These are phyloP conservation scores for Tetracladium marchalianum DNA, from an alignment of 495 filamentous ascomycete genomes.

Conservation along the genomic window DNA sequence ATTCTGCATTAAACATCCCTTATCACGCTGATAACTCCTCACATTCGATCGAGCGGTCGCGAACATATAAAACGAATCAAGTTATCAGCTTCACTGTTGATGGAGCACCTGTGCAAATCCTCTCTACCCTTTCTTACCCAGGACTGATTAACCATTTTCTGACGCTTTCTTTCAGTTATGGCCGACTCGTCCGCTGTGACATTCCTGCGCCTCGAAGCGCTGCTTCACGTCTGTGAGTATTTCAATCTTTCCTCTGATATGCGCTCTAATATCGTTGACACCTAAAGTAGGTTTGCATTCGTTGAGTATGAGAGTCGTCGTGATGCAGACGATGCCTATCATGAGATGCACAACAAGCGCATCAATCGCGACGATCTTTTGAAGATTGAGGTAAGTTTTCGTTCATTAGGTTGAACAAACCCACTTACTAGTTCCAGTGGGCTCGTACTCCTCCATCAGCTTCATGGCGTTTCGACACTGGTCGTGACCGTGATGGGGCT, in stretches of 20 bases:
- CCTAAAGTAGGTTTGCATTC: conserved; percentile 74
- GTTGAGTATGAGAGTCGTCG: conserved; percentile 99
- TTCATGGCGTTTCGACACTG: conserved; percentile 95
- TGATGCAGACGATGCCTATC: conserved; percentile 98
- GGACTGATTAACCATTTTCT: not conserved
- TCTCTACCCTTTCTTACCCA: conserved; percentile 13
- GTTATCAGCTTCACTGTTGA: not conserved
- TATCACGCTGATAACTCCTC: conserved; percentile 2
- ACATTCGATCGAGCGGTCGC: conserved; percentile 49
- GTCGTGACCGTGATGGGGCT: conserved; percentile 60
- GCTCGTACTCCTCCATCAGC: conserved; percentile 96
- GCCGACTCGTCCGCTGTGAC: conserved; percentile 95
- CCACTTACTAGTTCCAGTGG: conserved; percentile 52
- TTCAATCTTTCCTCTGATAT: conserved; percentile 13
- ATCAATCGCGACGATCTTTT: conserved; percentile 91
- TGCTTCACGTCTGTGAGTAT: conserved; percentile 83
- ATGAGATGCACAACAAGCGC: conserved; percentile 99
- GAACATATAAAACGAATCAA: conserved; percentile 2
- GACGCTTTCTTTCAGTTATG: conserved; percentile 58
- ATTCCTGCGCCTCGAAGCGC: conserved; percentile 93
- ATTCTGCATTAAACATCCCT: conserved; percentile 18
- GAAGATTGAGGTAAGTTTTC: conserved; percentile 81
- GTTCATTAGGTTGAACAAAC: not conserved
- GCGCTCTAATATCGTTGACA: conserved; percentile 23
- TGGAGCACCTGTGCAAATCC: not conserved